phyloP scores from a whole-genome alignment of 2,329 filamentous ascomycete species.

The Diaporthe eres region DNA sequence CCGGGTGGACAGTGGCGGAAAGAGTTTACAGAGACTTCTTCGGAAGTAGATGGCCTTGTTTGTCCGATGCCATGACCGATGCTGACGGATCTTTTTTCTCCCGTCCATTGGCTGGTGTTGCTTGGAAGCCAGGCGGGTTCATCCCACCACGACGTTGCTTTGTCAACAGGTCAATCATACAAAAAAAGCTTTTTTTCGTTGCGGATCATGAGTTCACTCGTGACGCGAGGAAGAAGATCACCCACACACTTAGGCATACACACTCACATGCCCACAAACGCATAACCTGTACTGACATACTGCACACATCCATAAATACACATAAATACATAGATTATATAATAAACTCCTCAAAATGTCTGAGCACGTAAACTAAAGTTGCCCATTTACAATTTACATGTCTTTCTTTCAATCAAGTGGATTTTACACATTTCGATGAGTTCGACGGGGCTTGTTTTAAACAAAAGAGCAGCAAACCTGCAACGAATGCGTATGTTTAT shows the following conservation, averaged over 20 bases:
- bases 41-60: slow-evolving; percentile 15
- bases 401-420: too few species aligned
- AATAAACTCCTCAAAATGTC: not conserved
- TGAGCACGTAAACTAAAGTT: not conserved
- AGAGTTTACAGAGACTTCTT: not conserved
- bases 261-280: not conserved
- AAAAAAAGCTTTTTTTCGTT: slow-evolving; percentile 1
- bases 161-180: not conserved
- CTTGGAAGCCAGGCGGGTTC: slow-evolving; percentile 8
- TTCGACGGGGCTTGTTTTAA: not conserved
- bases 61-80: not conserved
- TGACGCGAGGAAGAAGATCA: slow-evolving; percentile 11
- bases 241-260: not conserved
- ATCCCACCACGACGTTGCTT: slow-evolving; percentile 1
- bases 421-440: not conserved
- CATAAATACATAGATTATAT: not conserved
- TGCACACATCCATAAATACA: too few species aligned
- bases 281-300: not conserved
- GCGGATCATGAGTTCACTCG: slow-evolving; percentile 17
- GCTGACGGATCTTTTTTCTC: slow-evolving; percentile 24
- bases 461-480: not conserved
- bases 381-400: not conserved
- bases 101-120: slow-evolving; percentile 1
- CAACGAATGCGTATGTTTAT: too few species aligned
- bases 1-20: slow-evolving; percentile 15